Evolutionary conservation across 768 basidiomycete genomes (phyloP), one percentile per base, ranked within the genome.

Genomic region (Suillus weaverae): DNA sequence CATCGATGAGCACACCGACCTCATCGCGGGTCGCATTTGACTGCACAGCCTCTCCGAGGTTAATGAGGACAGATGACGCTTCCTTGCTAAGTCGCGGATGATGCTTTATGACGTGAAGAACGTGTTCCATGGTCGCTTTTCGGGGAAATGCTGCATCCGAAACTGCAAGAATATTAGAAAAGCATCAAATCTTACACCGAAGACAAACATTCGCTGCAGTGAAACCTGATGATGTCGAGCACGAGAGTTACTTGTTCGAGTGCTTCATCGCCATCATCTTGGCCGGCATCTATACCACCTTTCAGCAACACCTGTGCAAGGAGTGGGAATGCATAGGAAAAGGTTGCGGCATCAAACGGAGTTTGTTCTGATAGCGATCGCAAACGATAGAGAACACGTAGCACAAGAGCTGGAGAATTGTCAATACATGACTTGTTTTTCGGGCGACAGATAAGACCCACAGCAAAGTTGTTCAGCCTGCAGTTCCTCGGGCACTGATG

Each of bases 11-110:
- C 20, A 87, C 84, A 1, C 76, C 70, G 3, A 87, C 81, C 72
- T 99, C 97, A 20, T 80, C 83, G 14, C 72, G 69, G 1, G 85
- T 84, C 0, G 91, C 89, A 22, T 81, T 89, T 6, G 81, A 79
- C 60, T 87, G 84, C 53, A 96, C 89, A 1, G 93, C 89, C 71
- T 92, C 89, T 41, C 91, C 92, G 14, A 97, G 79, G 61, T 92
- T 90, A 13, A 94, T 77, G 18, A 99, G 83, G 1, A 91, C 85
- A 0, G 91, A 89, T 0, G 92, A 90, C 1, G 91, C 92, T 30
- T 93, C 89, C 73, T 96, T 95, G 64, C 86, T 87, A 18, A 97
- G 81, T 46, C 87, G 88, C 1, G 95, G 90, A 66, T 97, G 93
- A 13, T 82, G 83, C 44, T 85, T 81, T 64, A 98, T 89, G 48